A percentile compares a stretch with the other conserved stretches of the same genome.
These are phyloP conservation scores for Coleophoma eucalyptorum DNA, from an alignment of 2,329 filamentous ascomycete genomes.

Conservation along the genomic window DNA sequence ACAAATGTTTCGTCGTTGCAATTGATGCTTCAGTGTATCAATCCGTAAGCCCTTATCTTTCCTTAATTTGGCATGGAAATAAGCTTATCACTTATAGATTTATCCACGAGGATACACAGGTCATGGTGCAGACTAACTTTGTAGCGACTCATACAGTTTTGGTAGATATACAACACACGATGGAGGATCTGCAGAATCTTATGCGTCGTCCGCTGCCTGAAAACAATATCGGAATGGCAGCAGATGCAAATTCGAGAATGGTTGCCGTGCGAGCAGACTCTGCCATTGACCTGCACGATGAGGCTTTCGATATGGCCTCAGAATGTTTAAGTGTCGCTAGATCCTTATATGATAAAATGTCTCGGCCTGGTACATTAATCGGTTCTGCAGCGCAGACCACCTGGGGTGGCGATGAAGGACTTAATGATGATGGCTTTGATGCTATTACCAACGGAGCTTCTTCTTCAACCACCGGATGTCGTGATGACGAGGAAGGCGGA, in stretches of 20 bases:
- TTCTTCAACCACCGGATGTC: background rate
- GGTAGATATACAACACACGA: background rate
- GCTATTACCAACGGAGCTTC: background rate
- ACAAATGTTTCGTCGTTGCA: background rate
- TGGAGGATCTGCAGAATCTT: background rate
- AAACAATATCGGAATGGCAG: background rate
- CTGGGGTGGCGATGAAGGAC: too few species aligned
- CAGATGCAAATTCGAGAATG: background rate
- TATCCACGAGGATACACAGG: background rate
- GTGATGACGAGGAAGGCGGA: background rate
- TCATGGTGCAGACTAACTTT: background rate
- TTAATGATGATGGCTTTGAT: too few species aligned
- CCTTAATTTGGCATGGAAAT: too few species aligned
- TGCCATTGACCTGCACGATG: background rate
- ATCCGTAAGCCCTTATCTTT: background rate
- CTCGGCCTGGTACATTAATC: background rate
- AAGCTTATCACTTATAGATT: background rate
- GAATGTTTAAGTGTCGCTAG: background rate
- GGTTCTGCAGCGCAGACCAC: background rate
- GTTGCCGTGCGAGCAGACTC: background rate
- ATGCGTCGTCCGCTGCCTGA: background rate
- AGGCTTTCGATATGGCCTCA: background rate
- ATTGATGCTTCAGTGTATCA: background rate
- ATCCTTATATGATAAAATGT: background rate
- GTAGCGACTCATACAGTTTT: background rate